Evolutionary conservation across 495 filamentous ascomycete species (phyloP).

Genomic region (Chaetomium cochliodes): DNA sequence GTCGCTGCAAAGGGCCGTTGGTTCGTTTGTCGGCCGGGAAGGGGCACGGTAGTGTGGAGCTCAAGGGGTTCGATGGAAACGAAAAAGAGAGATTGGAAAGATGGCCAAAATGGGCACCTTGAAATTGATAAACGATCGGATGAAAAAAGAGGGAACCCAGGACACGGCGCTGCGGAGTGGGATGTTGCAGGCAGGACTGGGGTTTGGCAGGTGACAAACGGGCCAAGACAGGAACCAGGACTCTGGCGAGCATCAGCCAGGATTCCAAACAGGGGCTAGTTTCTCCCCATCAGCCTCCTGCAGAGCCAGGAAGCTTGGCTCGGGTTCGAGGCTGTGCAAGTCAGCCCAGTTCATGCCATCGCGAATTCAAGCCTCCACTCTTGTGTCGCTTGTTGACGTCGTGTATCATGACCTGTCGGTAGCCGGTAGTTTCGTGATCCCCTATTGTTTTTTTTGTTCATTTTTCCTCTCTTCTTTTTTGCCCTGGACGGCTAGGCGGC

Average conservation of each 20-base stretch:
- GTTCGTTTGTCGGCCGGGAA: neutral
- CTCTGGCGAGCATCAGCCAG: neutral
- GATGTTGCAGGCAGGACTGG: neutral
- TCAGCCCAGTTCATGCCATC: neutral
- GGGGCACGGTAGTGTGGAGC: neutral
- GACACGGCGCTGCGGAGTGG: neutral
- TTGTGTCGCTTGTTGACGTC: neutral
- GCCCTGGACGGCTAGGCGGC: neutral
- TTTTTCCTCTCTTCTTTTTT: neutral
- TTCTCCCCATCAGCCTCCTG: constrained; percentile 18
- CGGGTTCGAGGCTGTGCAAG: constrained; percentile 22
- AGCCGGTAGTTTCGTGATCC: neutral
- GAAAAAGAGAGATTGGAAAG: constrained; percentile 1
- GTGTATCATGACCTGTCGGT: neutral
- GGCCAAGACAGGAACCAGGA: neutral
- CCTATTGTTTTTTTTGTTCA: neutral
- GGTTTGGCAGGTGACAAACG: constrained; percentile 14
- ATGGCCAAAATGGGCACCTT: neutral
- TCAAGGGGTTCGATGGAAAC: neutral
- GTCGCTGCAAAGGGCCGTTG: constrained; percentile 4
- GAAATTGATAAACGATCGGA: constrained; percentile 11
- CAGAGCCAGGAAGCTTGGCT: constrained; percentile 3
- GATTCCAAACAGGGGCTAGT: constrained; percentile 21
- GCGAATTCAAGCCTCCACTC: neutral
- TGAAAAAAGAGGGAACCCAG: constrained; percentile 24